Evolutionary conservation across 352 stramenopile genomes (phyloP).

Genomic region (Bremia lactucae): DNA sequence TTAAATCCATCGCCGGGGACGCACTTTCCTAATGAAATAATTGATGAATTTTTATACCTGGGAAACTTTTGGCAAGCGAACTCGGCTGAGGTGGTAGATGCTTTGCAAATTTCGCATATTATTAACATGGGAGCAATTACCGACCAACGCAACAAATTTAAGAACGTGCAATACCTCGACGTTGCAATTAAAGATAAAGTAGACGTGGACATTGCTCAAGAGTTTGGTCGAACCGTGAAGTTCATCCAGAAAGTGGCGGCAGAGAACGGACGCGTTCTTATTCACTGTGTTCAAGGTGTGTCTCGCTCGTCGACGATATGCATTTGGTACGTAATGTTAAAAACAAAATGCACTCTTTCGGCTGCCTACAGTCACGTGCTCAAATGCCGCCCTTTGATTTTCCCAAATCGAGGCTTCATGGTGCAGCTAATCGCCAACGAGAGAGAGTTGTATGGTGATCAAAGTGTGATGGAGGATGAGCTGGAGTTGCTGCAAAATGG

Average conservation of each 20-base stretch:
- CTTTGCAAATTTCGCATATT: slow-evolving; percentile 59
- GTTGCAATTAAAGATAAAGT: slow-evolving; percentile 50
- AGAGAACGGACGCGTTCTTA: slow-evolving; percentile 39
- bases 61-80: slow-evolving; percentile 80
- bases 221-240: slow-evolving; percentile 35
- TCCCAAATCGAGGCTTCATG: slow-evolving; percentile 76
- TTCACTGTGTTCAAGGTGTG: slow-evolving; percentile 75
- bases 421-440: slow-evolving; percentile 61
- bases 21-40: slow-evolving; percentile 71
- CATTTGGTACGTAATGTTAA: slow-evolving; percentile 74
- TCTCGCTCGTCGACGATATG: slow-evolving; percentile 68
- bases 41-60: slow-evolving; percentile 57
- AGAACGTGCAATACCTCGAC: slow-evolving; percentile 51
- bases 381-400: slow-evolving; percentile 64
- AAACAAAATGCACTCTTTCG: slow-evolving; percentile 58
- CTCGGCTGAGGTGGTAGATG: slow-evolving; percentile 34
- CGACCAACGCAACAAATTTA: slow-evolving; percentile 42
- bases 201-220: slow-evolving; percentile 42
- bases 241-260: slow-evolving; percentile 43
- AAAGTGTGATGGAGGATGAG: slow-evolving; percentile 52
- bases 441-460: slow-evolving; percentile 48
- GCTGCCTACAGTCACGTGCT: slow-evolving; percentile 74
- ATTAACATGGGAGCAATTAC: slow-evolving; percentile 64
- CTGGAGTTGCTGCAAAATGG: slow-evolving; percentile 61
- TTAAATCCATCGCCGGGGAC: slow-evolving; percentile 9